Evolutionary conservation across 176 grass and related monocot genomes (phyloP).

Genomic region (Oryza glaberrima): DNA sequence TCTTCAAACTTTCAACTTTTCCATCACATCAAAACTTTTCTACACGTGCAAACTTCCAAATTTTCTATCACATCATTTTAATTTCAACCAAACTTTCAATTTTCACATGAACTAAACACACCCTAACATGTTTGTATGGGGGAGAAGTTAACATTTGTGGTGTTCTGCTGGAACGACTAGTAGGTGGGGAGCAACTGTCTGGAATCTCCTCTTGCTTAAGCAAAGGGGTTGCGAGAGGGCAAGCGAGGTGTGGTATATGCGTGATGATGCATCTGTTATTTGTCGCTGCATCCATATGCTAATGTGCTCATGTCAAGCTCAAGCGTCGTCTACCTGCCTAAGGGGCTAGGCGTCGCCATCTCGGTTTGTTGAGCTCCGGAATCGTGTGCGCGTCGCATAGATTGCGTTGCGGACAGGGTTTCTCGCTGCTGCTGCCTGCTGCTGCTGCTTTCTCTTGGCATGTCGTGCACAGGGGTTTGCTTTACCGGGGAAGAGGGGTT

Average conservation of each 20-base stretch:
- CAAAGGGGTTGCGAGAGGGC: background rate
- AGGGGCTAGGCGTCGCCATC: constrained; percentile 15
- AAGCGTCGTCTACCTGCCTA: background rate
- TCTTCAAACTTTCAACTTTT: too few species aligned
- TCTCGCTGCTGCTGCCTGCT: background rate
- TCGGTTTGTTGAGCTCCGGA: constrained; percentile 5
- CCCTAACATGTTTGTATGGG: too few species aligned
- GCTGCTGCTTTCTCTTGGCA: background rate
- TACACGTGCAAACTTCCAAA: too few species aligned
- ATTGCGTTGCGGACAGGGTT: background rate
- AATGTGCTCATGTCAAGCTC: background rate
- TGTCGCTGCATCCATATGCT: background rate
- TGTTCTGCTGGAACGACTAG: background rate
- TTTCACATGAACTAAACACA: too few species aligned
- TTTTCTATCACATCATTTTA: too few species aligned
- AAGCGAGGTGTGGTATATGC: background rate
- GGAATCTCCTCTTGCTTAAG: background rate
- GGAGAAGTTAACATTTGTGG: too few species aligned
- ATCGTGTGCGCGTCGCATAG: background rate
- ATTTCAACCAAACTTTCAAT: too few species aligned
- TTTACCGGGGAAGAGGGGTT: too few species aligned
- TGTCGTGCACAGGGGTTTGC: background rate
- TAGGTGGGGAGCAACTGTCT: constrained; percentile 35
- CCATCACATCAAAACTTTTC: too few species aligned
- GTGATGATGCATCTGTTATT: background rate